Base-by-base conservation (phyloP, 2,329 filamentous ascomycete species). In the Zasmidium cellare region DNA sequence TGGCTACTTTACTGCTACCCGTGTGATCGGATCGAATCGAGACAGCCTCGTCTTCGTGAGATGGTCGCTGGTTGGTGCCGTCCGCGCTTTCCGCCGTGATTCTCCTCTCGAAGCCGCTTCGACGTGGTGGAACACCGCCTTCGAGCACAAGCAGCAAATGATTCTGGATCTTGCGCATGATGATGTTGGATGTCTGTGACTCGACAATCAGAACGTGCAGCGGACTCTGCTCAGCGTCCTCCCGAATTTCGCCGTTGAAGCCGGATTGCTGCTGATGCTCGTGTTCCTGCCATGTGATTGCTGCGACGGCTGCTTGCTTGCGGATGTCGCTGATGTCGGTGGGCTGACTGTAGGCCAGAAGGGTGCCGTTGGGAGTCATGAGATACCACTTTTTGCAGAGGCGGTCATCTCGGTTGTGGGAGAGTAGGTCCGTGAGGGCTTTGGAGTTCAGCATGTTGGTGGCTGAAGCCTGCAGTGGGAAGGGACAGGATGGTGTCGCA, bases 301-400 rank as follows among this genome's bases (percentile, higher is more conserved):
- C 78, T 9, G 80, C 75, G 49, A 80, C 67, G 6, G 79, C 77
- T 20, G 77, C 78, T 63, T 80, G 77, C 56, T 79, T 78, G 44
- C 79, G 76, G 28, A 81, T 71, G 59, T 79, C 75, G 59, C 76
- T 76, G 65, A 79, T 78, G 60, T 80, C 74, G n/a, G 75, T 72
- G 12, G 78, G 78, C 20, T 75, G 76, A 18, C 75, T 79, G 66
- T 81, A 79, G 46, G 79, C 78, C 51, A 82, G 71, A 19, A 82
- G 67, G 1, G 78, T 80, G 60, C 79, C 79, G 63, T 80, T 81
- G 20, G 77, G 77, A 25, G 79, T 80, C 76, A 80, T 82, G 55
- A 81, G 68, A 60, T 74, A 77, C 71, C 76, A 76, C 45, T 73
- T 72, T 28, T 74, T 74, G 65, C 75, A 78, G 38, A 79, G 71